Base-by-base conservation (phyloP, 371 early-diverging fungal genomes). In the Phascolomyces articulosus region DNA sequence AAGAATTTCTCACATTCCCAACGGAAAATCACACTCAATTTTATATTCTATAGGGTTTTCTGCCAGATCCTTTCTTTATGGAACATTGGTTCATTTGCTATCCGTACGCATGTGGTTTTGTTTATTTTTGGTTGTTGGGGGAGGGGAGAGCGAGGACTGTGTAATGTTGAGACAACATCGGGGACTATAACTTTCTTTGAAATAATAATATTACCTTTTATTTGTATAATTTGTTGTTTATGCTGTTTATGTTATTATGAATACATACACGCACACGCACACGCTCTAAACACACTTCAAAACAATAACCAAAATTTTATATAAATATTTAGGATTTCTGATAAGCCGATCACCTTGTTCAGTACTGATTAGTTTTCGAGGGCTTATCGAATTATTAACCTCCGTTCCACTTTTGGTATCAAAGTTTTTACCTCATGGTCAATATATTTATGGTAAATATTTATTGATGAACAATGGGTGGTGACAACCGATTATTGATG, bases 331-430 rank as follows among this genome's bases (percentile, higher is more conserved):
- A 76, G 71, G 72, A 27, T 65, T 77, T 18, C 62, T 72, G 41
- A 66, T 77, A 53, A 74, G 66, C 20, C 71, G 70, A 1, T 62
- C 72, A 59, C 75, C 69, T 20, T 27, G 74, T 8, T 64, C 70
- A 16, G 71, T 75, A 4, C 58, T 88, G 38, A 68, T 87, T 53
- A 83, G 83, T 16, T 74, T 81, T 27, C 75, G 82, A 23, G 77
- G 80, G 2, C 49, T 85, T 10, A 74, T 88, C 24, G 89, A 89
- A 66, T 29, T 76, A 2, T 26, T 84, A 34, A 88, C 87, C 8
- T 78, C 84, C 0, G 56, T 81, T 15, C 86, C 89, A 3, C 80
- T 87, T 62, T 40, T 89, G 9, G 38, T 81, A 9, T 85, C 87
- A 2, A 67, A 71, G 16, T 85, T 82, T 48, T 64, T 89, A 13